A percentile compares a stretch with the other conserved stretches of the same genome.
These are phyloP conservation scores for Lactuca sativa DNA, from an alignment of 129 eudicot species.

Conservation along the genomic window DNA sequence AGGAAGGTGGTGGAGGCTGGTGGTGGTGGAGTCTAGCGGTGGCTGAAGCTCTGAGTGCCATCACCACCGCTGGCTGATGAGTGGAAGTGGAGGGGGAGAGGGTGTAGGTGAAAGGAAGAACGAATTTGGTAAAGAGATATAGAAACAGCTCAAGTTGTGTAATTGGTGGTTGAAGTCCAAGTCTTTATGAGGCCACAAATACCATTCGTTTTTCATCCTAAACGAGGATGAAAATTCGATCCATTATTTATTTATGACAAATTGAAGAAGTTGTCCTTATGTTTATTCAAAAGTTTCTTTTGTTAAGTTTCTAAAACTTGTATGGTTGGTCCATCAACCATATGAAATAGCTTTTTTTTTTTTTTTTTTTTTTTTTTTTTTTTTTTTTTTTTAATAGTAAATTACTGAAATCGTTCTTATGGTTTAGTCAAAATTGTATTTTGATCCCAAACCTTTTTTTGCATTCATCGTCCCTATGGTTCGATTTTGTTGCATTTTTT, in stretches of 20 bases:
- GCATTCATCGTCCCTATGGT: no score
- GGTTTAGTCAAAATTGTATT: no score
- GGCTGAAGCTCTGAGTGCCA: slow-evolving; percentile 89
- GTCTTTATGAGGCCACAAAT: background rate
- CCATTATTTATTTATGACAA: background rate
- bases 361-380: no score
- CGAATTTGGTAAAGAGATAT: slow-evolving; percentile 20
- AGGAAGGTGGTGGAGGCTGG: slow-evolving; percentile 42
- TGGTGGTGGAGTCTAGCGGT: slow-evolving; percentile 56
- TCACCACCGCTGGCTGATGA: slow-evolving; percentile 45
- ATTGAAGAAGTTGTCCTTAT: no score
- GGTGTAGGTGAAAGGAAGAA: background rate
- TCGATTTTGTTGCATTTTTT: no score
- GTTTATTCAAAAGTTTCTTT: no score
- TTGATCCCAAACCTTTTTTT: no score
- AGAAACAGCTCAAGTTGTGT: slow-evolving; percentile 16
- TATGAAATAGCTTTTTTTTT: no score
- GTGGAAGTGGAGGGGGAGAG: slow-evolving; percentile 19
- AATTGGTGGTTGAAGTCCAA: slow-evolving; percentile 14
- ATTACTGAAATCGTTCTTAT: no score
- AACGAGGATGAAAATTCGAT: background rate
- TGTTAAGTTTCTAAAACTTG: no score
- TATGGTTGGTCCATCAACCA: no score
- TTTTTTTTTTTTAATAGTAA: no score
- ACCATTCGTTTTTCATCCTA: background rate